phyloP scores from a whole-genome alignment of 768 basidiomycete species.

The Phylloporus sp. region DNA sequence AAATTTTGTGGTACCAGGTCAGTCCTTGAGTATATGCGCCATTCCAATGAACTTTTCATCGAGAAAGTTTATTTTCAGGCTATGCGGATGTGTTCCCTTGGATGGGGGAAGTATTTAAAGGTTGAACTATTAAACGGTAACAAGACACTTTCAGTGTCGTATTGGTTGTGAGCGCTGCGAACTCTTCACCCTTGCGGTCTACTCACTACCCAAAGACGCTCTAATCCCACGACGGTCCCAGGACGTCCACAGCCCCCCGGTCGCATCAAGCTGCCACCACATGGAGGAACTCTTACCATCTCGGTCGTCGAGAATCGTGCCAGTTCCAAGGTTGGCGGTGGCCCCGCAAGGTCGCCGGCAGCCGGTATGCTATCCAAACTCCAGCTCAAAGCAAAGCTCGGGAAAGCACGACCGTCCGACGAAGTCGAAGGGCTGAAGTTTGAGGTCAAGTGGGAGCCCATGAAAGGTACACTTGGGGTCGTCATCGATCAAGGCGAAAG shows the following conservation, averaged over 20 bases:
- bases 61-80: slow-evolving; percentile 38
- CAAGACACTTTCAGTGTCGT: slow-evolving; percentile 66
- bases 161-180: slow-evolving; percentile 70
- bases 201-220: slow-evolving; percentile 32
- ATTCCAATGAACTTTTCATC: background rate
- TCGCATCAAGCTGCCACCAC: slow-evolving; percentile 44
- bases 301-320: slow-evolving; percentile 56
- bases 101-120: slow-evolving; percentile 76
- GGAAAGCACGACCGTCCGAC: slow-evolving; percentile 56
- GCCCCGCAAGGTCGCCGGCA: slow-evolving; percentile 50
- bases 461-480: slow-evolving; percentile 60
- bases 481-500: slow-evolving; percentile 46
- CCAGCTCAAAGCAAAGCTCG: slow-evolving; percentile 60
- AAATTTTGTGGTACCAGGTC: slow-evolving; percentile 78
- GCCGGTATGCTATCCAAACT: slow-evolving; percentile 55
- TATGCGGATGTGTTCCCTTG: slow-evolving; percentile 70
- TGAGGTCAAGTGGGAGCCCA: slow-evolving; percentile 74
- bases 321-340: slow-evolving; percentile 34
- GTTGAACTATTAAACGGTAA: slow-evolving; percentile 67
- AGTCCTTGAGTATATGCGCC: background rate
- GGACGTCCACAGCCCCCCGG: slow-evolving; percentile 27
- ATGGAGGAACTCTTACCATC: slow-evolving; percentile 72
- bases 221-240: slow-evolving; percentile 28
- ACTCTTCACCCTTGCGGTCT: background rate
- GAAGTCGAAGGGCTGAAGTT: slow-evolving; percentile 67